These are phyloP conservation scores for Neonectria punicea DNA, from an alignment of 2,329 filamentous ascomycete species.

Conservation along the genomic window DNA sequence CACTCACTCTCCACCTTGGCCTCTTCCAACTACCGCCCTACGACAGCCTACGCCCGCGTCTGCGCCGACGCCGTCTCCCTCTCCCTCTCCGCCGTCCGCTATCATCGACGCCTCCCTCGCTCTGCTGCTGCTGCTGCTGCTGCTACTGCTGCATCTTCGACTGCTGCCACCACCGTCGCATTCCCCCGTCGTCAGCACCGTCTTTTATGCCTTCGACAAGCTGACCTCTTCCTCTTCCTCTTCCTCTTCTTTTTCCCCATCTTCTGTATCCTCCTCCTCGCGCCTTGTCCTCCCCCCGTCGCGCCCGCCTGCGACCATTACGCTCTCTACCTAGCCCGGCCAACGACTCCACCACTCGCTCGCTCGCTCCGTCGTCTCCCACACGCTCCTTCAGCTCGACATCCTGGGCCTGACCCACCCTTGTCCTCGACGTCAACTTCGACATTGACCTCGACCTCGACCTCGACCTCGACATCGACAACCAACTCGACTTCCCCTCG, in stretches of 20 bases:
- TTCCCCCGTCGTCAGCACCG: slow-evolving; percentile 7
- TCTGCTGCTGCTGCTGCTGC: neutral
- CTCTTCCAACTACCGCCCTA: slow-evolving; percentile 15
- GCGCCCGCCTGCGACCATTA: slow-evolving; percentile 22
- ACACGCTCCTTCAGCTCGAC: slow-evolving; percentile 32
- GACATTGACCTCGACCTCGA: neutral
- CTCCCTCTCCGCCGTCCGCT: neutral
- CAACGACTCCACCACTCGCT: slow-evolving; percentile 18
- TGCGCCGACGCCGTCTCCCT: neutral
- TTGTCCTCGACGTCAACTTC: slow-evolving; percentile 6
- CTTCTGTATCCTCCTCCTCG: slow-evolving; percentile 19
- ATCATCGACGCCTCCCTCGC: slow-evolving; percentile 9
- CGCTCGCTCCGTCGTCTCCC: slow-evolving; percentile 26
- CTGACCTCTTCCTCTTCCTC: slow-evolving; percentile 30
- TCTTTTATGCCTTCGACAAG: slow-evolving; percentile 41
- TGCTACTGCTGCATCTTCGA: neutral
- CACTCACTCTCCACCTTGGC: slow-evolving; percentile 5
- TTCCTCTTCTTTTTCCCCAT: slow-evolving; percentile 18
- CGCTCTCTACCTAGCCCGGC: slow-evolving; percentile 37
- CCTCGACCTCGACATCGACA: slow-evolving; percentile 5
- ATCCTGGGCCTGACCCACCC: slow-evolving; percentile 19
- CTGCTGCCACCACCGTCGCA: slow-evolving; percentile 8
- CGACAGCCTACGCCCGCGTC: neutral
- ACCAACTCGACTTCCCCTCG: slow-evolving; percentile 15
- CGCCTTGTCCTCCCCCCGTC: slow-evolving; percentile 19